Evolutionary conservation across 441 rosid genomes (phyloP).

Genomic region (Eruca vesicaria): DNA sequence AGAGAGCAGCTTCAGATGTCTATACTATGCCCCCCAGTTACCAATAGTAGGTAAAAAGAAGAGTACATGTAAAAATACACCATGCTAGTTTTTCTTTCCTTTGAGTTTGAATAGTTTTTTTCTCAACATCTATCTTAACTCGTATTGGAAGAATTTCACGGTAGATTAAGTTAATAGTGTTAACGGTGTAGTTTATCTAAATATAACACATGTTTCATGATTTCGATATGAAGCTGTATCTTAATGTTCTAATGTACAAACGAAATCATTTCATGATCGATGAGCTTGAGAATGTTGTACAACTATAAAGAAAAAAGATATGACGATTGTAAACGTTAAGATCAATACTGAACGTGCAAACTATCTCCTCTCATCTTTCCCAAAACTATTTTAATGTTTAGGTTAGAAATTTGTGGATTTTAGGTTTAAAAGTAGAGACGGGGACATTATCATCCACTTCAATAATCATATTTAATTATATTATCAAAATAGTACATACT

Average conservation of each 20-base stretch:
- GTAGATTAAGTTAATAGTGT: background rate
- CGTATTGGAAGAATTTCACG: background rate
- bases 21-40: background rate
- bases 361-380: background rate
- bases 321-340: background rate
- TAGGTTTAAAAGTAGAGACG: background rate
- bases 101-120: background rate
- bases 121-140: background rate
- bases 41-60: background rate
- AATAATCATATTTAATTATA: background rate
- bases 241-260: background rate
- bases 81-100: background rate
- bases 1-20: background rate
- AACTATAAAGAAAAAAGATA: background rate
- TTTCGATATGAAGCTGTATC: background rate
- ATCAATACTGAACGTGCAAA: background rate
- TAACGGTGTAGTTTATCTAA: background rate
- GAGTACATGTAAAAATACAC: background rate
- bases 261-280: slow-evolving; percentile 1
- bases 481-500: slow-evolving; percentile 1
- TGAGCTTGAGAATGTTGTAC: background rate
- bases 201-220: background rate
- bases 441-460: background rate
- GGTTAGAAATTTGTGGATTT: background rate
- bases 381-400: background rate